Evolutionary conservation across 805 yeast species (phyloP).

Genomic region (Teunomyces kruisii): DNA sequence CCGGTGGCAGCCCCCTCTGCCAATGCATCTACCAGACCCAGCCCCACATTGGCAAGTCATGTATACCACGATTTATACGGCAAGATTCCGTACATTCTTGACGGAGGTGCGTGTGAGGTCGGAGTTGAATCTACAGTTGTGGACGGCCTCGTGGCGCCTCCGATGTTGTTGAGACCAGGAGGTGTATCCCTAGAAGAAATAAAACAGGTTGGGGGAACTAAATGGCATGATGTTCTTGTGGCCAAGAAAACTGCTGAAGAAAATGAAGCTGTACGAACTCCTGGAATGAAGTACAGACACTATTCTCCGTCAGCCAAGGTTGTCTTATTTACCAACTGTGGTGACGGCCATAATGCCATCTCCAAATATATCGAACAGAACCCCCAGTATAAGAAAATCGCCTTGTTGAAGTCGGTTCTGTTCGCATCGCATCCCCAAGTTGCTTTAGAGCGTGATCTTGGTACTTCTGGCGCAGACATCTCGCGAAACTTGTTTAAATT

Average conservation of each 20-base stretch:
- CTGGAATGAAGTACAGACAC: conserved; percentile 97
- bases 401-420: conserved; percentile 47
- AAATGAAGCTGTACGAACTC: conserved; percentile 77
- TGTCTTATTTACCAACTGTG: conserved; percentile 55
- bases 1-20: conserved; percentile 99
- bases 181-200: conserved; percentile 85
- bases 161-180: conserved; percentile 90
- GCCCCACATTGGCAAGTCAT: conserved; percentile 87
- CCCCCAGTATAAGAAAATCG: conserved; percentile 37
- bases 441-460: conserved; percentile 38
- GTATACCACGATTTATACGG: conserved; percentile 80
- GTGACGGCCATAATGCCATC: conserved; percentile 40
- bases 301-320: conserved; percentile 91
- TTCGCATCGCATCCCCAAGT: conserved; percentile 25
- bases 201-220: conserved; percentile 57
- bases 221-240: conserved; percentile 63
- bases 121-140: conserved; percentile 95
- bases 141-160: conserved; percentile 84
- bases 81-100: conserved; percentile 78
- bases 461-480: conserved; percentile 54
- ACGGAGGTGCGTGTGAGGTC: conserved; percentile 85
- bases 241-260: conserved; percentile 67
- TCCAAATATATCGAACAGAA: conserved; percentile 19
- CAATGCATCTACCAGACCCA: conserved; percentile 91
- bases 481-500: conserved; percentile 72